Conservation (phyloP, 2,329 filamentous ascomycete species). For the Sporothrix euskadiensis region DNA sequence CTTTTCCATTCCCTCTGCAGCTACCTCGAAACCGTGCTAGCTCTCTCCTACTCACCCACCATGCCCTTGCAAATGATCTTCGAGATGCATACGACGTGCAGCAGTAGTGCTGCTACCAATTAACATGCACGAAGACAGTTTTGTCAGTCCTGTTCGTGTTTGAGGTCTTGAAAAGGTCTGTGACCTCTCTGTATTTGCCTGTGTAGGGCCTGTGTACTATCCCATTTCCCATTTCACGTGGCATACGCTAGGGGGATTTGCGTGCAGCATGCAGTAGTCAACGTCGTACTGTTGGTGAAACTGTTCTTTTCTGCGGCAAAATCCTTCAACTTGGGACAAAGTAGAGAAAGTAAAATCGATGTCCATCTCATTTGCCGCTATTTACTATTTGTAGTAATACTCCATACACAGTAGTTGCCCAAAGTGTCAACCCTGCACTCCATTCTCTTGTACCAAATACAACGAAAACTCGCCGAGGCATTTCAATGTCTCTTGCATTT, state of each 20-base stretch:
- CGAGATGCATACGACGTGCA: slow-evolving; percentile 13
- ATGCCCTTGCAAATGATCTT: slow-evolving; percentile 12
- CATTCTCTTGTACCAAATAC: not conserved
- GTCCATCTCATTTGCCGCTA: not conserved
- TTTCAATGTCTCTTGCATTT: not conserved
- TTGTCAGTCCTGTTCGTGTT: not conserved
- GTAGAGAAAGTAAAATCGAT: not conserved
- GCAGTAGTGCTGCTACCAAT: not conserved
- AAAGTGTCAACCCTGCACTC: too few species aligned
- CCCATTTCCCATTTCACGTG: slow-evolving; percentile 16
- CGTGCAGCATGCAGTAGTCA: slow-evolving; percentile 5
- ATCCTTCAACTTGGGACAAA: not conserved
- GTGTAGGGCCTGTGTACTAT: not conserved
- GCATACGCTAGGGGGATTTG: slow-evolving; percentile 20
- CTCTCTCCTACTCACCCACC: not conserved
- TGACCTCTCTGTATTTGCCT: not conserved
- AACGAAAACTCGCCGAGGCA: not conserved
- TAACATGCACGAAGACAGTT: slow-evolving; percentile 9
- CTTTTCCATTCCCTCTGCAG: not conserved
- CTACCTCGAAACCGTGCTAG: not conserved
- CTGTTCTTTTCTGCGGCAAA: slow-evolving; percentile 1
- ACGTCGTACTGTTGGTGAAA: not conserved
- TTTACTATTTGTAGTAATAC: not conserved
- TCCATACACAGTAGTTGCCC: too few species aligned
- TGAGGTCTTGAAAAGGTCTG: not conserved